Conservation (phyloP, 2,329 filamentous ascomycete genomes). For the Aspergillus quadrilineatus region DNA sequence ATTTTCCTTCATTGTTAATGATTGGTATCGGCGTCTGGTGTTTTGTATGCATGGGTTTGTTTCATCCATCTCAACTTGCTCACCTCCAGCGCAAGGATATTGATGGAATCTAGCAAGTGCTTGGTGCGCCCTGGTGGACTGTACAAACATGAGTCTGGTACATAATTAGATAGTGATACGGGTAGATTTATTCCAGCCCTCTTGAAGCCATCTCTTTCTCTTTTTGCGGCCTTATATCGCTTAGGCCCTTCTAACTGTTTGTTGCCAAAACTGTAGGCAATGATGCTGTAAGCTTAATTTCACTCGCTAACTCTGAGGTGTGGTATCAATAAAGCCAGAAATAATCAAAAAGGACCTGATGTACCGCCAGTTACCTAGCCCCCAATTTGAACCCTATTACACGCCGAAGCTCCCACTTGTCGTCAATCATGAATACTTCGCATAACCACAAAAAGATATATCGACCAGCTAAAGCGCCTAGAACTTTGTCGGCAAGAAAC, state of each 20-base stretch:
- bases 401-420: not conserved
- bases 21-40: slow-evolving; percentile 5
- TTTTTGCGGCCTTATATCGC: not conserved
- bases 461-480: not conserved
- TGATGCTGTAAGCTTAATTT: not conserved
- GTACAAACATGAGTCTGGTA: not conserved
- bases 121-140: slow-evolving; percentile 6
- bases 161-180: slow-evolving; percentile 1
- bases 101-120: not conserved
- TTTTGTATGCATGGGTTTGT: not conserved
- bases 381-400: not conserved
- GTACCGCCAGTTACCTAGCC: not conserved
- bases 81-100: not conserved
- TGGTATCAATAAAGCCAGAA: not conserved
- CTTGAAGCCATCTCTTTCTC: not conserved
- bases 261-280: not conserved
- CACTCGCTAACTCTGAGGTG: not conserved
- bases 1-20: not conserved
- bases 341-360: not conserved
- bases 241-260: not conserved
- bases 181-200: slow-evolving; percentile 3
- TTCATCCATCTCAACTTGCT: not conserved
- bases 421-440: not conserved
- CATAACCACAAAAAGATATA: not conserved
- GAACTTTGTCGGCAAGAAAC: slow-evolving; percentile 57